Base-by-base conservation (phyloP, 805 yeast genomes). In the Metschnikowia peoriensis region DNA sequence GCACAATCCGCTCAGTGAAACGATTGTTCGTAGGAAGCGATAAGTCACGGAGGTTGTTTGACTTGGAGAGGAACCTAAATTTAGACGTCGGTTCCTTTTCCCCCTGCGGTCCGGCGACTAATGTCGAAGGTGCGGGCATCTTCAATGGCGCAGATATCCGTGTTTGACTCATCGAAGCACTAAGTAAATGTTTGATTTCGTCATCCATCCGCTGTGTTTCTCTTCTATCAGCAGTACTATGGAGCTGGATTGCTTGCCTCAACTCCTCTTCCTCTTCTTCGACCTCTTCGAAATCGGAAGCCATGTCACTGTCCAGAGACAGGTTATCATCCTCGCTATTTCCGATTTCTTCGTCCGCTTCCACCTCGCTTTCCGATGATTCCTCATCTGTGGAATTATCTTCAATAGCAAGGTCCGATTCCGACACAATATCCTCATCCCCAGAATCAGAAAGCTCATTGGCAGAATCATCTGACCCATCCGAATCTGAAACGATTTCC, bases 1-100 rank as follows among this genome's bases (percentile, higher is more conserved):
- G 75, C 28, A 76, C 59, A 15, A 84, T 77, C 32, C 76, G 77
- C 35, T 78, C 73, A 0, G 82, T 86, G 63, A 87, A 78, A 50
- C 73, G 78, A 28, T 78, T 77, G 53, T 81, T 72, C 1, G 75
- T 67, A 0, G 91, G 90, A 37, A 88, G 66, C 5, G 63, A 66
- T 28, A 86, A 62, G 35, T 70, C 74, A 46, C 76, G 76, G 1
- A 80, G 68, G 59, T 77, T 78, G 17, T 85, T 87, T 28, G 75
- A 67, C 57, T 76, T 82, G 8, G 86, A 79, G 49, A 86, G 65
- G 50, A 86, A 73, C 4, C 81, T 78, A 63, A 85, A 85, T 12
- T 46, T 39, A 41, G 46, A 39, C 28, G 54, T 44, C 2, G 43
- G 41, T 7, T 44, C 49, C 14, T 28, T 79, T 64, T 29, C 78